Conservation (phyloP, 805 yeast species). For the Yamadazyma takamatsuzukensis region DNA sequence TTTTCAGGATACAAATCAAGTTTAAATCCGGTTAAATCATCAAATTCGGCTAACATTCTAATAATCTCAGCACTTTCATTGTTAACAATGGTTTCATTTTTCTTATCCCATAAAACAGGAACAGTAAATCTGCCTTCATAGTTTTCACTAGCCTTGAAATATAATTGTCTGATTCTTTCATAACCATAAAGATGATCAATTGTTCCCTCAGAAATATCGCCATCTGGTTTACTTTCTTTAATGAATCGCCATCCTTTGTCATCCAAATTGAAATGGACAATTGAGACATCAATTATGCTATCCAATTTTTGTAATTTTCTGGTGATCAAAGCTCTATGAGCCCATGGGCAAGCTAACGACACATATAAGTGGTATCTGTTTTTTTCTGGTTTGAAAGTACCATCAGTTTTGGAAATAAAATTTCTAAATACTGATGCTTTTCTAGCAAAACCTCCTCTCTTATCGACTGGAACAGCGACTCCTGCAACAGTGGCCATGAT, state of each 20-base stretch:
- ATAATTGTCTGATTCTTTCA: slow-evolving; percentile 63
- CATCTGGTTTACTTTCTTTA: slow-evolving; percentile 41
- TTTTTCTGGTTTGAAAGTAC: slow-evolving; percentile 68
- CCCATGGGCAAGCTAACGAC: slow-evolving; percentile 94
- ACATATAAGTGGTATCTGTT: slow-evolving; percentile 86
- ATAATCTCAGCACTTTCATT: slow-evolving; percentile 90
- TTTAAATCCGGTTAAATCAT: slow-evolving; percentile 48
- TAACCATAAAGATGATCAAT: slow-evolving; percentile 50
- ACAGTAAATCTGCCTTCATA: slow-evolving; percentile 86
- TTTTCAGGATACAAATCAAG: slow-evolving; percentile 61
- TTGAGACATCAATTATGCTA: slow-evolving; percentile 59
- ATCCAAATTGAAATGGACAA: slow-evolving; percentile 91
- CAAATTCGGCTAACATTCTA: slow-evolving; percentile 75
- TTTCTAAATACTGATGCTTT: slow-evolving; percentile 53
- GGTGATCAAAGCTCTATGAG: slow-evolving; percentile 77
- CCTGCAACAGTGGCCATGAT: slow-evolving; percentile 6
- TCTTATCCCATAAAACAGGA: slow-evolving; percentile 90
- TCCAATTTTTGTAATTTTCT: slow-evolving; percentile 68
- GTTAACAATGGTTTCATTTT: slow-evolving; percentile 77
- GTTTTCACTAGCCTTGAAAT: slow-evolving; percentile 69
- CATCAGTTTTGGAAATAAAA: slow-evolving; percentile 51
- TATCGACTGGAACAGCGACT: slow-evolving; percentile 6
- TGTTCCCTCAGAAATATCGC: slow-evolving; percentile 48
- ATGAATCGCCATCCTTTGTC: slow-evolving; percentile 86
- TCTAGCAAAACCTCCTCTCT: slow-evolving; percentile 13